Base-by-base conservation (phyloP, 2,329 filamentous ascomycete species). In the Albophoma yamanashiensis region DNA sequence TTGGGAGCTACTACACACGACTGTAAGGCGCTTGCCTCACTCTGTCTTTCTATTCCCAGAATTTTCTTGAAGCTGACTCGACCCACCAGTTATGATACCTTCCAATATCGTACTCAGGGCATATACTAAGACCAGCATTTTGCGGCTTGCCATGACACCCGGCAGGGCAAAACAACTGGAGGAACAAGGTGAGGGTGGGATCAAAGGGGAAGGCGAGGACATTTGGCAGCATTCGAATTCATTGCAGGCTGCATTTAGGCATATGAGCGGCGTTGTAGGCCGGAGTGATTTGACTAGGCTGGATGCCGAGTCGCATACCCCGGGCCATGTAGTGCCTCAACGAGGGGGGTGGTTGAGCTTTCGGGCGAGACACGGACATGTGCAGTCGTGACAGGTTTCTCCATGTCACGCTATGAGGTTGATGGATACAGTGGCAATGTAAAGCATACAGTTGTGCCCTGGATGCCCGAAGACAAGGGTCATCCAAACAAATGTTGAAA, bases 1-100 rank as follows among this genome's bases (percentile, higher is more conserved):
- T 90, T 66, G 90, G 90, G 63, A 93, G 89, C 73, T 94, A 94
- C 75, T 93, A 92, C 72, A 93, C 90, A 70, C 84, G 89, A 77
- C 82, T 92, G 86, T 92, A 77, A 79, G 88, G 73, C 20, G 6
- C 4, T 12, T 22, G 43, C 8, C 17, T 8, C 7, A 34, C 14
- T 12, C n/a, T 42, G 6, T 20, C n/a, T 38, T 42, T 55, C 14
- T 39, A 25, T 36, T 40, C 2, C 53, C 45, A 15, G 4, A 14
- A 25, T 20, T 50, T 14, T 1, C 34, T 36, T 22, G 43, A 40
- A 14, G 25, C 55, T 66, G 40, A 67, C 62, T 5, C 12, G 1
- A 20, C 8, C 40, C 17, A 4, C n/a, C 50, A 91, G 88, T 74
- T 91, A 92, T 69, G 89, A 92, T 74, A 91, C 89, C 63, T 93